phyloP scores from a whole-genome alignment of 805 yeast species.

The Yamadazyma nakazawae region DNA sequence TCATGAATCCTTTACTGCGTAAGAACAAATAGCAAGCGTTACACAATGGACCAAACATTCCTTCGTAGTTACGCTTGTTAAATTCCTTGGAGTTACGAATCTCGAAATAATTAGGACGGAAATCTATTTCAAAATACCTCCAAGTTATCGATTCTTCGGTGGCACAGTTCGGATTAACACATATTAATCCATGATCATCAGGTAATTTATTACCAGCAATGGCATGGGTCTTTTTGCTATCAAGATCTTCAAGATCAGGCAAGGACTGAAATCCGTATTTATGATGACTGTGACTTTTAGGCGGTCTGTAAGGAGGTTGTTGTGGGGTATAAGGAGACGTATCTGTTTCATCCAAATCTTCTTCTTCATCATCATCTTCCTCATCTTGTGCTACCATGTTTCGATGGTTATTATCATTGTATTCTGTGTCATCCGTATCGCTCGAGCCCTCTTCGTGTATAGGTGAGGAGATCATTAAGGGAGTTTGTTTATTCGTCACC shows the following conservation, averaged over 20 bases:
- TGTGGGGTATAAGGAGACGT: constrained; percentile 41
- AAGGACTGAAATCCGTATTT: constrained; percentile 30
- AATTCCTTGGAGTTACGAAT: constrained; percentile 36
- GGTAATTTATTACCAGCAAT: constrained; percentile 38
- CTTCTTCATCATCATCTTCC: constrained; percentile 26
- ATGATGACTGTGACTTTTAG: constrained; percentile 22
- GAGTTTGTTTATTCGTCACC: constrained; percentile 27
- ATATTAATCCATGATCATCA: constrained; percentile 35
- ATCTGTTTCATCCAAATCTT: constrained; percentile 21
- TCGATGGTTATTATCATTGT: constrained; percentile 21
- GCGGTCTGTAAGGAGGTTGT: constrained; percentile 39
- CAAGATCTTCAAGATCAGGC: constrained; percentile 44
- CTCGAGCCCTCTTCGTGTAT: constrained; percentile 37
- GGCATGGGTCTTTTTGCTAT: constrained; percentile 41
- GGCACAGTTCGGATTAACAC: constrained; percentile 40
- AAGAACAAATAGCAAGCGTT: constrained; percentile 45
- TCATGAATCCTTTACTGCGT: constrained; percentile 42
- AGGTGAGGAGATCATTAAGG: constrained; percentile 37
- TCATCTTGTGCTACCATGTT: constrained; percentile 20
- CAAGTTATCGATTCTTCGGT: constrained; percentile 39
- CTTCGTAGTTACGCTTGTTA: constrained; percentile 40
- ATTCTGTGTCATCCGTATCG: constrained; percentile 41
- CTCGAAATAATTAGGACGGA: constrained; percentile 35
- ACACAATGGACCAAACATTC: constrained; percentile 47
- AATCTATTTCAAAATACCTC: constrained; percentile 43